Conservation (phyloP, 1,284 basidiomycete species). For the Sanghuangporus sanghuang region DNA sequence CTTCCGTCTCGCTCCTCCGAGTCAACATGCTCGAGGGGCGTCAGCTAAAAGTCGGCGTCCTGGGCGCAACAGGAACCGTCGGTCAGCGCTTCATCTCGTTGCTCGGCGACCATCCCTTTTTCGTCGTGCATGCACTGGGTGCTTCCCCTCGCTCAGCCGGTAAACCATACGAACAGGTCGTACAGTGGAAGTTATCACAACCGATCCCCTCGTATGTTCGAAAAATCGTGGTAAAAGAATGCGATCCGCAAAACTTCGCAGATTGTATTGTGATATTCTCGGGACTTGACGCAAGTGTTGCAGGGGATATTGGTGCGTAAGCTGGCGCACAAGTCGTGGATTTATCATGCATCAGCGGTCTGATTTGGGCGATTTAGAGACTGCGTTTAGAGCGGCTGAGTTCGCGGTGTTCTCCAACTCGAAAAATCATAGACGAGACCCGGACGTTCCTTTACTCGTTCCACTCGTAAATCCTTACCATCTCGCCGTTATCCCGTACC, state of each 20-base stretch:
- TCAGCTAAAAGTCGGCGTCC: slow-evolving; percentile 81
- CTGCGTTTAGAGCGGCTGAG: slow-evolving; percentile 82
- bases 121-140: slow-evolving; percentile 82
- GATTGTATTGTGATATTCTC: slow-evolving; percentile 92
- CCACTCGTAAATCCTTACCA: slow-evolving; percentile 94
- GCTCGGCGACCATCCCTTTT: slow-evolving; percentile 88
- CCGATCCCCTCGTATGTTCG: slow-evolving; percentile 70
- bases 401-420: slow-evolving; percentile 96
- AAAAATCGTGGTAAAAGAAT: slow-evolving; percentile 75
- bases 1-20: slow-evolving; percentile 3
- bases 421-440: slow-evolving; percentile 95
- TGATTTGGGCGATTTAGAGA: slow-evolving; percentile 49
- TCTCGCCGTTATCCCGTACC: slow-evolving; percentile 81
- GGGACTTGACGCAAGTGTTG: slow-evolving; percentile 91
- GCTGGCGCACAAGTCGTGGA: not conserved
- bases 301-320: slow-evolving; percentile 85
- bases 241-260: slow-evolving; percentile 71
- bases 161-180: slow-evolving; percentile 74
- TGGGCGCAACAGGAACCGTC: slow-evolving; percentile 96
- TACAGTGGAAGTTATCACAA: slow-evolving; percentile 87
- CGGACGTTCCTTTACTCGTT: slow-evolving; percentile 93
- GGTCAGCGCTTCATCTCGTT: slow-evolving; percentile 94
- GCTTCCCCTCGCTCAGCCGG: slow-evolving; percentile 89
- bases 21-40: slow-evolving; percentile 18
- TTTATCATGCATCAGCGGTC: not conserved